Conservation (phyloP, 495 filamentous ascomycete species). For the Annulohypoxylon bovei region DNA sequence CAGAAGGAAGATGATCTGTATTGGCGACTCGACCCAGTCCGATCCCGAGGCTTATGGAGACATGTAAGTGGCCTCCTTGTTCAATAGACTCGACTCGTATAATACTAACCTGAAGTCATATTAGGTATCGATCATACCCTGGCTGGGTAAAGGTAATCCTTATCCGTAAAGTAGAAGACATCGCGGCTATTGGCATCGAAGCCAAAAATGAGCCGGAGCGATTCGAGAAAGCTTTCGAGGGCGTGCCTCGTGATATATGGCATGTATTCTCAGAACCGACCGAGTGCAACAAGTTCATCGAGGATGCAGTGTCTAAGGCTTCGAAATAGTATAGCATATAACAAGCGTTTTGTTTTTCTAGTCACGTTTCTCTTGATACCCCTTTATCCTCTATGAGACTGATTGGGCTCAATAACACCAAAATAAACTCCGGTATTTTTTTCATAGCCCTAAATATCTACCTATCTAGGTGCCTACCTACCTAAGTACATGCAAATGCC, state of each 20-base stretch:
- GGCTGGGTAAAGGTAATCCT: constrained; percentile 82
- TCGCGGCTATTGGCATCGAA: constrained; percentile 71
- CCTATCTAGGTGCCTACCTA: neutral
- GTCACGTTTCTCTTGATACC: neutral
- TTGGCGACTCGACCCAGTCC: constrained; percentile 91
- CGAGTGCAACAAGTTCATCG: constrained; percentile 62
- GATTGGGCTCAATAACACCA: too few relatives aligned
- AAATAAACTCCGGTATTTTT: too few relatives aligned
- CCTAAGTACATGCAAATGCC: neutral
- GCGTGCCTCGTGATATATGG: constrained; percentile 76
- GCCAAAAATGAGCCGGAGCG: constrained; percentile 76
- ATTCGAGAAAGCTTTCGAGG: constrained; percentile 86
- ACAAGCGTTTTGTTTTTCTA: neutral
- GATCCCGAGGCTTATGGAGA: constrained; percentile 92
- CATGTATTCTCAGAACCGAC: constrained; percentile 78
- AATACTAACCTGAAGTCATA: constrained; percentile 15
- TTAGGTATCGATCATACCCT: constrained; percentile 61
- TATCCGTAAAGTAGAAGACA: constrained; percentile 84
- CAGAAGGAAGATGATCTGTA: constrained; percentile 77
- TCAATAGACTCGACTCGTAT: neutral
- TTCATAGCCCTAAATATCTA: too few relatives aligned
- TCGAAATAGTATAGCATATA: neutral
- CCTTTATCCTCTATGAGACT: neutral
- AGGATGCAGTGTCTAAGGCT: constrained; percentile 46
- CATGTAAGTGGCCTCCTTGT: constrained; percentile 56